Percentiles rank a stretch among this genome's conserved stretches.
Conservation (phyloP, 768 basidiomycete species). For the Lanmaoa pseudosensibilis region DNA sequence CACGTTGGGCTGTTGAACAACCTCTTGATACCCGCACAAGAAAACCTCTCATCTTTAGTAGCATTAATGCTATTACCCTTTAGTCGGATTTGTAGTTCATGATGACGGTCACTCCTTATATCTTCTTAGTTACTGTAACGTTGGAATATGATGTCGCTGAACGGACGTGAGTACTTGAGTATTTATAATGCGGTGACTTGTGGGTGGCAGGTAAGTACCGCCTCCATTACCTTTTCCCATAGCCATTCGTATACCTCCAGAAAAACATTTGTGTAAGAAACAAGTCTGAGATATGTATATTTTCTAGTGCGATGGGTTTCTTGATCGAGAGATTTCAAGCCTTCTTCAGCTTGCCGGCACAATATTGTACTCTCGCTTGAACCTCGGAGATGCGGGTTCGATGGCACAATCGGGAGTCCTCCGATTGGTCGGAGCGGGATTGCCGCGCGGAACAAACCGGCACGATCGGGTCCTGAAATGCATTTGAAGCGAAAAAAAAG, state of each 20-base stretch:
- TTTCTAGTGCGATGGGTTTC: too few relatives aligned
- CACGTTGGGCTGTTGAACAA: background rate
- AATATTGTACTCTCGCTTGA: too few relatives aligned
- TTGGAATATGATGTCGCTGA: background rate
- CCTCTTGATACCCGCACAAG: background rate
- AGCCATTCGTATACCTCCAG: background rate
- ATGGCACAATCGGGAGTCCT: background rate
- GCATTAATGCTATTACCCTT: background rate
- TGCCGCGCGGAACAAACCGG: slow-evolving; percentile 30
- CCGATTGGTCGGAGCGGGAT: slow-evolving; percentile 25
- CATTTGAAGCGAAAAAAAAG: slow-evolving; percentile 18
- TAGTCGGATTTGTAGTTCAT: slow-evolving; percentile 7
- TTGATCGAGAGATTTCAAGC: too few relatives aligned
- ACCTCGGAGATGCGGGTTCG: too few relatives aligned
- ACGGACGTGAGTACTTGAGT: background rate
- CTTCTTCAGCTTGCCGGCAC: too few relatives aligned
- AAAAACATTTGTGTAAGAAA: too few relatives aligned
- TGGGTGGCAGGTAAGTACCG: too few relatives aligned
- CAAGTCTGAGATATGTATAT: too few relatives aligned
- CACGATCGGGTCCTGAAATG: slow-evolving; percentile 25
- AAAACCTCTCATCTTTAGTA: background rate
- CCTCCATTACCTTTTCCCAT: background rate
- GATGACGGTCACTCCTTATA: background rate
- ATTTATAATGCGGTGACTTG: background rate
- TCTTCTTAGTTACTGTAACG: background rate